Conservation (phyloP, 2,329 filamentous ascomycete genomes). For the Cercospora citrullina region DNA sequence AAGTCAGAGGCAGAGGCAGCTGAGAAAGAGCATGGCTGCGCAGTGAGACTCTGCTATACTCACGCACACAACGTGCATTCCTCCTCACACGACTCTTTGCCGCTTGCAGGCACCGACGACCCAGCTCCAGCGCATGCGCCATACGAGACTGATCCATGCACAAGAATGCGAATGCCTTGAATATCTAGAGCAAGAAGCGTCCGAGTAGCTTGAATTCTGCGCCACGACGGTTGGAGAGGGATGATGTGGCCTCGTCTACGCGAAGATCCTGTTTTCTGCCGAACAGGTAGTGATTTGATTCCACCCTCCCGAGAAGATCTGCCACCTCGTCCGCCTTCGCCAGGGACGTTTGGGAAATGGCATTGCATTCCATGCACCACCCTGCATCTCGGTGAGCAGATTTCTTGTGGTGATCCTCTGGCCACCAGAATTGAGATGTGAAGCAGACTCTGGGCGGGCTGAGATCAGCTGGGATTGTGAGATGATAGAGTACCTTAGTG, state of each 20-base stretch:
- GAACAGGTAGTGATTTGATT: neutral
- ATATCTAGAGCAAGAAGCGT: neutral
- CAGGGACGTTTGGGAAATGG: neutral
- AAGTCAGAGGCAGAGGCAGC: slow-evolving; percentile 70
- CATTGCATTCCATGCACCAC: neutral
- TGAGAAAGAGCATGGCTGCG: slow-evolving; percentile 71
- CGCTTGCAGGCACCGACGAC: neutral
- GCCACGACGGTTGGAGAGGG: neutral
- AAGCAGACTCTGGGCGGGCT: neutral
- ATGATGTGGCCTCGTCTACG: neutral
- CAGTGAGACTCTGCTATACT: slow-evolving; percentile 16
- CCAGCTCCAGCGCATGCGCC: neutral
- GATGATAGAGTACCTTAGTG: neutral
- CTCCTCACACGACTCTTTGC: neutral
- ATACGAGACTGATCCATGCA: neutral
- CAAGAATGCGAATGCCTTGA: neutral
- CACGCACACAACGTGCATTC: neutral
- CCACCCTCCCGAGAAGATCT: neutral
- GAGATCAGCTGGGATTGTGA: neutral
- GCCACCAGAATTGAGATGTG: no score
- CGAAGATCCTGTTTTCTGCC: neutral
- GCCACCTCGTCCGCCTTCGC: neutral
- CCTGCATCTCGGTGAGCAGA: neutral
- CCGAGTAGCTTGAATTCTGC: neutral
- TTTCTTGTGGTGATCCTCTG: neutral